These are phyloP conservation scores for Phytophthora fragariaefolia DNA, from an alignment of 352 stramenopile species.

Conservation along the genomic window DNA sequence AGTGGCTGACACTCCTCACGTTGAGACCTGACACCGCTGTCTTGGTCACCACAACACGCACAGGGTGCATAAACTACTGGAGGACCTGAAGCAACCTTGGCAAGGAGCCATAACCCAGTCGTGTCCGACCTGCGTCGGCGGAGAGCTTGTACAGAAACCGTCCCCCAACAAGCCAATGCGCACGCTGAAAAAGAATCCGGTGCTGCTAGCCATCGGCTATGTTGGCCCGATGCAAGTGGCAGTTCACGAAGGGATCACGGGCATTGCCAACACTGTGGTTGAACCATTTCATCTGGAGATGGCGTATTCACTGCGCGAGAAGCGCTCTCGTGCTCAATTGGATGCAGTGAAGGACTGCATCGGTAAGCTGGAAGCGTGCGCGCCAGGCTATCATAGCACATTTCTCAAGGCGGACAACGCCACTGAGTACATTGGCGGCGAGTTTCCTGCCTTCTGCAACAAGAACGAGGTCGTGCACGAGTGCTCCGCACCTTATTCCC, in stretches of 20 bases:
- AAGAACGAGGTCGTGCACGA: background rate
- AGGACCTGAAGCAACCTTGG: background rate
- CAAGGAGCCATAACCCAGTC: background rate
- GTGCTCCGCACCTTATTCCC: background rate
- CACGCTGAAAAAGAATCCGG: background rate
- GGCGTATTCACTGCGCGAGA: background rate
- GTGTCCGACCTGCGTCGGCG: background rate
- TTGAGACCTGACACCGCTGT: background rate
- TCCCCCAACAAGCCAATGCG: background rate
- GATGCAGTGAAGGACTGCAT: background rate
- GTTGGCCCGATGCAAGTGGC: background rate
- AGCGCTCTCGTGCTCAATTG: background rate
- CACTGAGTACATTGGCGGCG: background rate
- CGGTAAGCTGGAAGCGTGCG: background rate
- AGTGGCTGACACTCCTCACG: background rate
- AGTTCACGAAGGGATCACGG: background rate
- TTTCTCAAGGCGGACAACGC: background rate
- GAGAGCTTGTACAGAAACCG: background rate
- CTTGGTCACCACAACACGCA: background rate
- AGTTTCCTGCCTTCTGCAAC: background rate
- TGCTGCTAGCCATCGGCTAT: background rate
- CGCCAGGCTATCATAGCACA: background rate
- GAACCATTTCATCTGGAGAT: background rate
- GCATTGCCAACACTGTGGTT: background rate
- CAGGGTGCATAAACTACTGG: background rate